Percentiles rank a stretch among this genome's conserved stretches.
phyloP scores from a whole-genome alignment of 257 asterid species.

The Vinca minor region DNA sequence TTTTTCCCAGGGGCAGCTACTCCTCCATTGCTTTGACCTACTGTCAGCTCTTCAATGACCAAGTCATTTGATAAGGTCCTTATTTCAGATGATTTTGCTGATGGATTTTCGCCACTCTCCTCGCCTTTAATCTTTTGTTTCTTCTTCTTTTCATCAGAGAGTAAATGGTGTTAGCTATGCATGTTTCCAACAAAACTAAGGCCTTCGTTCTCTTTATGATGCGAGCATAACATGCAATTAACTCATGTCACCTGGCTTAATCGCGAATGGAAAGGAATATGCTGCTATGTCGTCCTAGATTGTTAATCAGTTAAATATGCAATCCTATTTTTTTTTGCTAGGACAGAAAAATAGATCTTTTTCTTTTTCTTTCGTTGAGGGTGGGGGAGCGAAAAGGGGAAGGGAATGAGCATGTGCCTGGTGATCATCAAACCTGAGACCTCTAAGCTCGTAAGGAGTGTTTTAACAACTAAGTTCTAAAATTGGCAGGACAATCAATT shows the following conservation, averaged over 20 bases:
- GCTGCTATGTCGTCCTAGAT: not conserved
- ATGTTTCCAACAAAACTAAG: not conserved
- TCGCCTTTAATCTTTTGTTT: not conserved
- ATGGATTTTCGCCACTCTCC: slow-evolving; percentile 6
- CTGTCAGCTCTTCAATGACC: slow-evolving; percentile 49
- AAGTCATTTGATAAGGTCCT: slow-evolving; percentile 51
- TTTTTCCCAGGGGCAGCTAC: slow-evolving; percentile 49
- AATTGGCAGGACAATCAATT: too few species aligned
- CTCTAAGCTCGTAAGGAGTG: too few species aligned
- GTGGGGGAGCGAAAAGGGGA: too few species aligned
- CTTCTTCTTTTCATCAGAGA: not conserved
- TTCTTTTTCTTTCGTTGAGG: too few species aligned
- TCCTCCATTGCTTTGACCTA: slow-evolving; percentile 43
- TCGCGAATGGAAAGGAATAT: not conserved
- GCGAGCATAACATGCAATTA: not conserved
- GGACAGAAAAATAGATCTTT: too few species aligned
- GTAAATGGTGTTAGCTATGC: not conserved
- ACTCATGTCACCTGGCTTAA: not conserved
- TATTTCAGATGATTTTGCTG: slow-evolving; percentile 16
- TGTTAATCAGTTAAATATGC: too few species aligned
- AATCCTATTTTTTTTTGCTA: too few species aligned
- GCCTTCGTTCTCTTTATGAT: not conserved
- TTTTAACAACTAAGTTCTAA: too few species aligned
- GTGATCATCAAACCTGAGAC: too few species aligned
- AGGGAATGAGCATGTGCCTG: too few species aligned